Evolutionary conservation across 345 rosid genomes (phyloP).

Genomic region (Viola odorata): DNA sequence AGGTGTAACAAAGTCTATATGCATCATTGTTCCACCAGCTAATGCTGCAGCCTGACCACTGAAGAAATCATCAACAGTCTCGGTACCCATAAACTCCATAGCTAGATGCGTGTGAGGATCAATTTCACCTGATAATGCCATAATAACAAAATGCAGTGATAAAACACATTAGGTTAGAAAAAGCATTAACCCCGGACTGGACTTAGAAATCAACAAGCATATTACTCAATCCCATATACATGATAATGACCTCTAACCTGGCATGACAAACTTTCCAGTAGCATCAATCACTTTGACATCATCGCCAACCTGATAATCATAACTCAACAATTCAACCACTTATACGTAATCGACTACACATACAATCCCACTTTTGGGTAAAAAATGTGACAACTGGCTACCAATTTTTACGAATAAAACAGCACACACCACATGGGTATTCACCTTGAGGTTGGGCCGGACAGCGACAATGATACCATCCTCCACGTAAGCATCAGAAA

Average conservation of each 20-base stretch:
- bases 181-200: not conserved
- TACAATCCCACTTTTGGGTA: too few relatives aligned
- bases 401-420: not conserved
- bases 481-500: constrained; percentile 88
- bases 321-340: constrained; percentile 8
- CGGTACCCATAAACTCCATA: constrained; percentile 71
- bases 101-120: constrained; percentile 94
- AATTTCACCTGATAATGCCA: constrained; percentile 53
- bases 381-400: not conserved
- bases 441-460: constrained; percentile 48
- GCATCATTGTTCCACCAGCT: constrained; percentile 99
- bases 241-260: constrained; percentile 42
- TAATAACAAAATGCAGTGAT: too few relatives aligned
- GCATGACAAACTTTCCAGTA: constrained; percentile 90
- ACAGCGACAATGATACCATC: constrained; percentile 67
- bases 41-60: constrained; percentile 99
- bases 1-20: constrained; percentile 88
- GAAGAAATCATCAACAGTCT: constrained; percentile 81
- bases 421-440: not conserved
- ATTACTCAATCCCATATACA: not conserved
- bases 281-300: constrained; percentile 87
- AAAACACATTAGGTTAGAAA: too few relatives aligned
- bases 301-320: constrained; percentile 61
- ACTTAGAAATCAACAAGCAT: constrained; percentile 2
- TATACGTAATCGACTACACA: too few relatives aligned